Percentiles rank a stretch among this genome's conserved stretches.
Conservation (phyloP, 1,139 yeast species). For the Yamadazyma aaseri region DNA sequence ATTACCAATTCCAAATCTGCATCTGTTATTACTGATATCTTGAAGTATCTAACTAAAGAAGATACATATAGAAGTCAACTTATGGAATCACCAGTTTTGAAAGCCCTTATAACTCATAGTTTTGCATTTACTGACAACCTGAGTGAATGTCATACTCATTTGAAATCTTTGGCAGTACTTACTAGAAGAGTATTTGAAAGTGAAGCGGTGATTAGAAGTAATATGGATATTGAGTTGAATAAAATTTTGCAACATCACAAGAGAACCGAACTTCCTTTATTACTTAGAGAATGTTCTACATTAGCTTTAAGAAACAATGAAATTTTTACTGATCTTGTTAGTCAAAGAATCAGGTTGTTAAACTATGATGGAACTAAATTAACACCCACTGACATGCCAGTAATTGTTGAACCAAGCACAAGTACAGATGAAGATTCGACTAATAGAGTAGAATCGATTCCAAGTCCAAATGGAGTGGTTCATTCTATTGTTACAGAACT, state of each 20-base stretch:
- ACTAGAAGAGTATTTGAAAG: constrained; percentile 74
- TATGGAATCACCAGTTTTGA: constrained; percentile 39
- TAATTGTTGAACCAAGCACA: constrained; percentile 13
- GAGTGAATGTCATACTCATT: background rate
- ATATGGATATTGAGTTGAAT: constrained; percentile 50
- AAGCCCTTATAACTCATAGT: constrained; percentile 4
- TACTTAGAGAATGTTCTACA: constrained; percentile 56
- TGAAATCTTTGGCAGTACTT: constrained; percentile 31
- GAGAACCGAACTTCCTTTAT: constrained; percentile 47
- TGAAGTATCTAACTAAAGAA: constrained; percentile 1
- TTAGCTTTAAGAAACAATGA: constrained; percentile 60
- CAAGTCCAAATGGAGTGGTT: constrained; percentile 50
- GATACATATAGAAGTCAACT: constrained; percentile 29
- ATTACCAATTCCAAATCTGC: background rate
- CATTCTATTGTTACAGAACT: constrained; percentile 62
- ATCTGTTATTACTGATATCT: background rate
- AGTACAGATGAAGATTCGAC: constrained; percentile 9
- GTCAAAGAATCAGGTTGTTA: constrained; percentile 48
- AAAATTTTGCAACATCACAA: constrained; percentile 18
- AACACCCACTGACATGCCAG: constrained; percentile 18
- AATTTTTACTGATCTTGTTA: constrained; percentile 51
- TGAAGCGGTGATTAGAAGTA: constrained; percentile 43
- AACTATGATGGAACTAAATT: constrained; percentile 39
- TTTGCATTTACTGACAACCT: constrained; percentile 1
- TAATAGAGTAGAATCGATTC: constrained; percentile 21